Evolutionary conservation across 495 filamentous ascomycete genomes (phyloP), one percentile per base, ranked within the genome.

Genomic region (Arthonia radiata): DNA sequence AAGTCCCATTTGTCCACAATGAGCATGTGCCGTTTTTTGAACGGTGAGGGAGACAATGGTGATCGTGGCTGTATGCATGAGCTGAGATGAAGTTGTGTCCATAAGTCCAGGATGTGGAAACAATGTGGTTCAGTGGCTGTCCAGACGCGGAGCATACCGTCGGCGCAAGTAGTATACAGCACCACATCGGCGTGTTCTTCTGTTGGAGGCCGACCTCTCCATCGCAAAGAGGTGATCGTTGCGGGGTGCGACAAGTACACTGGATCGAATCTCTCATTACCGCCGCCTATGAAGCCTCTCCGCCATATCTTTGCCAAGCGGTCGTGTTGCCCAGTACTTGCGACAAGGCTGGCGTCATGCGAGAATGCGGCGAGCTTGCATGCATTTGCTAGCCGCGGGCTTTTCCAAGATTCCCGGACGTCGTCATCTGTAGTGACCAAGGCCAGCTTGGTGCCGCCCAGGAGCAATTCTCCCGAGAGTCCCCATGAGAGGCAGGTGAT

Each of bases 231-330:
- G 5, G 75, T 90, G 16, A 99, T 65, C 0, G 71, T 51, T 25
- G 59, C 53, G 1, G 80, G 81, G 47, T 99, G 86, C 8, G 69
- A 52, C 1, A 99, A 64, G 47, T 99, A 99, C 3, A 67, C 64
- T 39, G 81, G 76, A 38, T 94, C 86, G 44, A 93, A 92, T 17
- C 75, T 64, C 13, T 75, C 73, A 37, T 83, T 75, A 33, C 75
- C 69, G 7, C 65, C 60, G 11, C 77, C 78, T 45, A 78, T 91
- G n/a, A 71, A 74, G 12, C 89, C 50, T 34, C 83, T 58, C 33
- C 79, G 64, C 86, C 86, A 99, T 41, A 94, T 60, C 49, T 94
- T 99, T 26, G 83, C 66, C 13, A 94, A 53, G 22, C 72, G 61
- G 41, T 94, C 86, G 42, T 77, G 67, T 25, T 52, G 50, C 17